Conservation (phyloP, 768 basidiomycete species). For the Lyophyllum atratum region DNA sequence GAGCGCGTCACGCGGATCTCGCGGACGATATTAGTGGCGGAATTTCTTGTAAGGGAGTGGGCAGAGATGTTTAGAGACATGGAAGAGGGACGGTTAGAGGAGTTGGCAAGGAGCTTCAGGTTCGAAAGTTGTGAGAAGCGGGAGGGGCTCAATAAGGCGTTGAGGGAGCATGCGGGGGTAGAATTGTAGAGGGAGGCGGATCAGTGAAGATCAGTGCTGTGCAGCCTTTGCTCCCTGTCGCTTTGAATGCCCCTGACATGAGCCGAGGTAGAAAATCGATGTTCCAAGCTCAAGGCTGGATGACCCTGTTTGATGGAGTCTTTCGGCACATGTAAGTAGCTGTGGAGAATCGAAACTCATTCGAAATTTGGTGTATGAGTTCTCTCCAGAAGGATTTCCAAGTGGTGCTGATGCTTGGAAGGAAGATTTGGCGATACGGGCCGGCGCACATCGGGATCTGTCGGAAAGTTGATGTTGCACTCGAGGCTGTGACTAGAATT, state of each 20-base stretch:
- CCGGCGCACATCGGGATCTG: no score
- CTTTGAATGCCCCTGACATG: no score
- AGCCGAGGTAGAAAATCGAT: no score
- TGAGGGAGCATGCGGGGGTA: constrained; percentile 34
- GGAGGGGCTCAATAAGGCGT: constrained; percentile 60
- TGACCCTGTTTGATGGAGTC: no score
- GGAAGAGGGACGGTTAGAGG: constrained; percentile 61
- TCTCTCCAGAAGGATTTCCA: no score
- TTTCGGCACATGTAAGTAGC: no score
- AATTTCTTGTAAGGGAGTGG: constrained; percentile 74
- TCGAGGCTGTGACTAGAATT: neutral
- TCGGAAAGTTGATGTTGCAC: no score
- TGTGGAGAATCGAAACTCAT: no score
- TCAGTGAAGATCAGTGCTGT: neutral
- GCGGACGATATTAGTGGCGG: constrained; percentile 67
- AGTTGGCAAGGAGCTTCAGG: constrained; percentile 70
- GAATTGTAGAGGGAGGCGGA: neutral
- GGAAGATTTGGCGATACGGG: no score
- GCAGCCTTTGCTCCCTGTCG: neutral
- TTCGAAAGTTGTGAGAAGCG: constrained; percentile 71
- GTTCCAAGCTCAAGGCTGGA: no score
- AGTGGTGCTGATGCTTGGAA: no score
- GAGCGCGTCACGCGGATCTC: constrained; percentile 59
- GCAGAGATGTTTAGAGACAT: constrained; percentile 65
- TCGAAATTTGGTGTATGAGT: no score